Percentiles rank a stretch among this genome's conserved stretches.
phyloP scores from a whole-genome alignment of 495 filamentous ascomycete genomes.

The Tuber brumale region DNA sequence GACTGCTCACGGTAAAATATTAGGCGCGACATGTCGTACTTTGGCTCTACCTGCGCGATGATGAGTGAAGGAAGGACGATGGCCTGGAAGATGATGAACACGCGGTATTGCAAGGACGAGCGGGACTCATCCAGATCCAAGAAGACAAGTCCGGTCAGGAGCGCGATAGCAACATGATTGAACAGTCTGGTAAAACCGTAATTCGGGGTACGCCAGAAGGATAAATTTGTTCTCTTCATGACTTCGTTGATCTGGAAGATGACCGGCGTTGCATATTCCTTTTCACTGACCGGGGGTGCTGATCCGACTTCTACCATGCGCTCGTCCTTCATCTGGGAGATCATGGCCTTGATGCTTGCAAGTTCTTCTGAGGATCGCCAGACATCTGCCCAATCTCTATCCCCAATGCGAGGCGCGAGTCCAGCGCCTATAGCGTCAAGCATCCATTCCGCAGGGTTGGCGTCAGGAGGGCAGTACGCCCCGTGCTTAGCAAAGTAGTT shows the following conservation, averaged over 20 bases:
- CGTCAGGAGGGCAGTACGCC: slow-evolving; percentile 45
- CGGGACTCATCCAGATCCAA: slow-evolving; percentile 62
- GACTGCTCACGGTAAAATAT: slow-evolving; percentile 74
- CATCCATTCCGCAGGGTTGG: slow-evolving; percentile 72
- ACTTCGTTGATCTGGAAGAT: slow-evolving; percentile 65
- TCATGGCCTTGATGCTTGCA: slow-evolving; percentile 58
- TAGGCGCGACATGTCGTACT: slow-evolving; percentile 64
- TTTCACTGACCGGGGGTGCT: slow-evolving; percentile 46
- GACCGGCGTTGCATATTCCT: slow-evolving; percentile 68
- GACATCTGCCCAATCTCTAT: slow-evolving; percentile 73
- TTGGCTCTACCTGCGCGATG: slow-evolving; percentile 69
- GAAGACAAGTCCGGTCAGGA: slow-evolving; percentile 69
- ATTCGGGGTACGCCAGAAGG: slow-evolving; percentile 69
- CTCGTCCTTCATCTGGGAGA: slow-evolving; percentile 59
- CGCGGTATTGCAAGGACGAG: slow-evolving; percentile 63
- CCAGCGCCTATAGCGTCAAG: slow-evolving; percentile 80
- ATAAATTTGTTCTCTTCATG: slow-evolving; percentile 56
- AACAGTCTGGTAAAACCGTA: slow-evolving; percentile 73
- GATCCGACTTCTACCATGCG: slow-evolving; percentile 48
- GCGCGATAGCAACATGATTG: slow-evolving; percentile 63
- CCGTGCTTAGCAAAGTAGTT: slow-evolving; percentile 53
- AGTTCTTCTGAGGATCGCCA: slow-evolving; percentile 68
- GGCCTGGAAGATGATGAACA: slow-evolving; percentile 79
- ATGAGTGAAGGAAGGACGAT: slow-evolving; percentile 70
- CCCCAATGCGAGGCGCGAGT: slow-evolving; percentile 61